Base-by-base conservation (phyloP, 1,284 basidiomycete genomes). In the Trichosporon asahii region DNA sequence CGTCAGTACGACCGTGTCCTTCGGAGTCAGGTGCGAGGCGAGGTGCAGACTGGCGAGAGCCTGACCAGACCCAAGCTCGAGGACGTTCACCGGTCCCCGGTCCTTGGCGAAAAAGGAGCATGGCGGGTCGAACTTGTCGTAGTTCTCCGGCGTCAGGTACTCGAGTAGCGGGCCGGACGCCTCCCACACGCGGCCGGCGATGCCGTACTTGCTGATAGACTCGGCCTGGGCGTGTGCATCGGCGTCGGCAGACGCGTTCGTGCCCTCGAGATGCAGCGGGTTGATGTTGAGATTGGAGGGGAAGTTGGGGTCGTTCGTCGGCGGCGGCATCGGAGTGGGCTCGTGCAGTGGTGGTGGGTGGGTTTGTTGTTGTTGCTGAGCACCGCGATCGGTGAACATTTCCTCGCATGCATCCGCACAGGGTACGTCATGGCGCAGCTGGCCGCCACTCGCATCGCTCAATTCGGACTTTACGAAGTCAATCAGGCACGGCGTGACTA, bases 181-280 rank as follows among this genome's bases (percentile, higher is more conserved):
- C 70, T 83, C 82, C 82, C 82, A 83, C 2, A 83, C 76, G 18
- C 81, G 70, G 1, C 82, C 82, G 3, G 82, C 82, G 64, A 83
- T 83, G 7, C 82, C 82, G 72, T 82, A 83, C 64, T 68, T 66
- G 25, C 65, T 72, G 31, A 83, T 83, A 8, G 76, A 78, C 53
- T 74, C 74, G 37, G 60, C 67, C 65, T 79, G 77, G 29, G 75
- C 76, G n/a, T 71, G 66, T 44, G 69, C 70, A 25, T 77, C 74
- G 2, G 68, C 63, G 25, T 46, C 65, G 21, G 53, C 66, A 11
- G 72, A 61, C 4, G 69, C 66, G 49, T 67, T 70, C 2, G 69
- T 67, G 67, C 71, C 67, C 15, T 29, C 46, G 15, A 76, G 66
- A 3, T 73, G 68, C 2, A 80, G 72, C 3, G 82, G 80, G 21